Base-by-base conservation (phyloP, 768 basidiomycete species). In the Lactarius indigo region DNA sequence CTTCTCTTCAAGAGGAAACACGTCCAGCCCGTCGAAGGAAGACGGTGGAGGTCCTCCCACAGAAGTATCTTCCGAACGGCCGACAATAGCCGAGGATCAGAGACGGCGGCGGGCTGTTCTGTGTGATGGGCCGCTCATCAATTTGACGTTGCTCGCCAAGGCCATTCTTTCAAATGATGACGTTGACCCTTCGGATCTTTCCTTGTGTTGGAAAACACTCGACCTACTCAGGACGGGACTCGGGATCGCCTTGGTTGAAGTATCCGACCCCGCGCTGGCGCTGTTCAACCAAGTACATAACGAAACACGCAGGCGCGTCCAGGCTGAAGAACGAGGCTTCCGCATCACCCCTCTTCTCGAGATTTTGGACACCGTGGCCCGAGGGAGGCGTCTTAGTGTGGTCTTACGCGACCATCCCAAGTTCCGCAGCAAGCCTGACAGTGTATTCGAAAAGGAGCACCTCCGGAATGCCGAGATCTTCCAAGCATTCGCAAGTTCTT, bases 171-270 rank as follows among this genome's bases (percentile, higher is more conserved):
- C 5, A 13, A 5, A 37, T 20, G 56, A 50, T 17, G 15, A 26
- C 6, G 54, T 26, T 8, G 44, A 26, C 13, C 44, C 26, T 3
- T 52, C n/a, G 2, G 33, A 13, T 28, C 65, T 66, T 33, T 57
- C 65, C 5, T 30, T 66, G 28, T 66, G 61, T 23, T 66, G 65
- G 65, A 57, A 18, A 18, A 41, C 61, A n/a, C 56, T 66, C 44
- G 56, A 66, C 35, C 18, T 61, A 12, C 65, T 66, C 28, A 20
- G 57, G 44, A 66, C 28, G 30, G 35, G 39, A 13, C 61, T 66
- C 28, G 35, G 23, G n/a, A 58, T 62, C 1, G 9, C 57, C 28
- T 44, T 23, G 35, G 35, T 37, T 3, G 44, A 52, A 1, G 44
- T 52, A 20, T 50, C 56, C 3, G 23, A 37, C 1, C 18, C 30